Base-by-base conservation (phyloP, 768 basidiomycete species). In the Auricularia sp. region DNA sequence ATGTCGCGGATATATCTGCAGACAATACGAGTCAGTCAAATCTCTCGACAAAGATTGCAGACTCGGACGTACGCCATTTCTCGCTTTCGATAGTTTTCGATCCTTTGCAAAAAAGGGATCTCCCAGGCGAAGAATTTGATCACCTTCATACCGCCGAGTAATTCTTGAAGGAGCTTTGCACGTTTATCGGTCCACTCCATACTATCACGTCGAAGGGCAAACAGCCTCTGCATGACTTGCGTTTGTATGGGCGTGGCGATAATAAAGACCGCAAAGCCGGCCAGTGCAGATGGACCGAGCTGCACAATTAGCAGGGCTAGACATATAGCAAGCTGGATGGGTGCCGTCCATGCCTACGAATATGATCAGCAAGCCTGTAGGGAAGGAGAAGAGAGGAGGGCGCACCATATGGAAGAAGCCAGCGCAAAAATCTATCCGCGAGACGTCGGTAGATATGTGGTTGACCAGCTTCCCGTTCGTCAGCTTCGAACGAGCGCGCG, bases 71-170 rank as follows among this genome's bases (percentile, higher is more conserved):
- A n/a, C n/a, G n/a, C n/a, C n/a, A n/a, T n/a, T n/a, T n/a, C n/a
- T n/a, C n/a, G n/a, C n/a, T n/a, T n/a, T n/a, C n/a, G n/a, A n/a
- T n/a, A n/a, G n/a, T n/a, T n/a, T n/a, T n/a, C n/a, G n/a, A n/a
- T n/a, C n/a, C n/a, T n/a, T n/a, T n/a, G n/a, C n/a, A 43, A 63
- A 3, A 16, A 64, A 11, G 62, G n/a, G 16, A 0, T 3, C 36
- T 11, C 91, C 92, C 91, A 94, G 3, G 89, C 86, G 74, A 95
- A 95, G 73, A 88, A 87, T 74, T 97, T 97, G 80, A 97, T 90
- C 66, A 96, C 83, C 67, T 91, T 88, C 84, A 97, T 94, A 1
- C 91, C 90, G 14, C 87, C 86, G 0, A 97, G 76, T 1, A 98
- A 80, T 72, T 98, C 36, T 39, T 4, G 4, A 39, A 4, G 36